Percentiles rank a stretch among this genome's conserved stretches.
Conservation (phyloP, 1,284 basidiomycete species). For the Volvariella volvacea region DNA sequence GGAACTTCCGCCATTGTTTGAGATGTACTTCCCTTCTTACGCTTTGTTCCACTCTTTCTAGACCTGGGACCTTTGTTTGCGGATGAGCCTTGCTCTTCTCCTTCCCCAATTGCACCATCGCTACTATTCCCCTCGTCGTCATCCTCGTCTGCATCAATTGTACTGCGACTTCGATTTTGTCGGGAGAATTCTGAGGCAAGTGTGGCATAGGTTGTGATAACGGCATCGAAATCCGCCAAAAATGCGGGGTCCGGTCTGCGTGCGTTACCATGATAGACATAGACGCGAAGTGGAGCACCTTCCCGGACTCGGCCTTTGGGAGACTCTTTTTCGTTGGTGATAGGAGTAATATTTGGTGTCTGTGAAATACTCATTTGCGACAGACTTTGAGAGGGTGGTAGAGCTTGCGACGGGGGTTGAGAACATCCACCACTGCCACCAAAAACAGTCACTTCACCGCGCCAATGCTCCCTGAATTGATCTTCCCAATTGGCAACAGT, state of each 20-base stretch:
- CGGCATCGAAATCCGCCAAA: conserved; percentile 91
- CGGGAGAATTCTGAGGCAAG: conserved; percentile 93
- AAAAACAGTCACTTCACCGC: conserved; percentile 72
- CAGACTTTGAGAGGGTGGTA: conserved; percentile 17
- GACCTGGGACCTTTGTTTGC: conserved; percentile 46
- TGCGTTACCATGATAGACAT: conserved; percentile 93
- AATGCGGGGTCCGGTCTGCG: conserved; percentile 81
- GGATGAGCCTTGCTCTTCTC: conserved; percentile 64
- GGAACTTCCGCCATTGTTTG: conserved; percentile 50
- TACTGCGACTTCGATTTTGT: conserved; percentile 63
- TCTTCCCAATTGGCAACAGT: conserved; percentile 99
- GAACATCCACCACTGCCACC: conserved; percentile 60
- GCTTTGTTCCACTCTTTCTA: conserved; percentile 58
- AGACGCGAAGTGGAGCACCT: conserved; percentile 68
- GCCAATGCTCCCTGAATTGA: conserved; percentile 95
- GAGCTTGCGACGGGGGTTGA: conserved; percentile 20
- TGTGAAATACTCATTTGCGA: conserved; percentile 12
- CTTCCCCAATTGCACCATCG: conserved; percentile 55
- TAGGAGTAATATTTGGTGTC: conserved; percentile 13
- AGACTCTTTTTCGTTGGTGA: conserved; percentile 22
- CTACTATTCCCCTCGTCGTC: conserved; percentile 70
- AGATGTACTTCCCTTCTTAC: conserved; percentile 51
- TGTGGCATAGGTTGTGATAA: conserved; percentile 96
- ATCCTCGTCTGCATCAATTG: conserved; percentile 46
- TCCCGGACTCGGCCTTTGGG: conserved; percentile 31